Base-by-base conservation (phyloP, 108 stramenopile species). In the Pseudonitzschia pungens region DNA sequence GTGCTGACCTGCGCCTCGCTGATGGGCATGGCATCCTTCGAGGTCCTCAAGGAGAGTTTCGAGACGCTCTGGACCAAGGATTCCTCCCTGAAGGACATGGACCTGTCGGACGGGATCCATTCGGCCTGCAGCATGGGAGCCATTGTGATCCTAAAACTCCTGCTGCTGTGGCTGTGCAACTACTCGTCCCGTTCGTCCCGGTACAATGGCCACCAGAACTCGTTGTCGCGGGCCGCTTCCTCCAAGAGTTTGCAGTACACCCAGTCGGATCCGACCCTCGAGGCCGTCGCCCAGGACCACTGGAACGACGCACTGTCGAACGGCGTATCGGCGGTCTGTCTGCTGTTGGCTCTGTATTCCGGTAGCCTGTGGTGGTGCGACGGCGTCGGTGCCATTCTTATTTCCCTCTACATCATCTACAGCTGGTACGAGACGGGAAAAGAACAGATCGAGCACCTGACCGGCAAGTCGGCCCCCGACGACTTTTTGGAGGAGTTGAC, bases 391-490 rank as follows among this genome's bases (percentile, higher is more conserved):
- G 97, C 95, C 48, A 93, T 97, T 71, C 11, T 86, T 29, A 97
- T 97, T 71, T 92, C 92, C 10, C 10, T 94, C 0, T 95, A 94
- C 80, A 98, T 98, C 72, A 94, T 96, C 51, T 85, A 83, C 68
- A 89, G 86, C 48, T 98, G 97, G 97, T 90, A 88, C 64, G 45
- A 83, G 2, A 95, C 94, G 0, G 94, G 94, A 27, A 90, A 82
- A 83, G 97, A 98, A 68, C 96, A 98, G 73, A 94, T 95, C 62
- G 89, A 95, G 77, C 93, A 95, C 36, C 79, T 97, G 55, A 96
- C 94, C 24, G 97, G 97, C 6, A 92, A 92, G 60, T 84, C 92
- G 0, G 97, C 97, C 9, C 92, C 92, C 12, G 72, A 86, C 15
- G 92, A 93, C 22, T 95, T 96, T 57, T 87, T 97, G 67, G 94